Conservation (phyloP, 179 eudicot species). For the Corrigiola litoralis region DNA sequence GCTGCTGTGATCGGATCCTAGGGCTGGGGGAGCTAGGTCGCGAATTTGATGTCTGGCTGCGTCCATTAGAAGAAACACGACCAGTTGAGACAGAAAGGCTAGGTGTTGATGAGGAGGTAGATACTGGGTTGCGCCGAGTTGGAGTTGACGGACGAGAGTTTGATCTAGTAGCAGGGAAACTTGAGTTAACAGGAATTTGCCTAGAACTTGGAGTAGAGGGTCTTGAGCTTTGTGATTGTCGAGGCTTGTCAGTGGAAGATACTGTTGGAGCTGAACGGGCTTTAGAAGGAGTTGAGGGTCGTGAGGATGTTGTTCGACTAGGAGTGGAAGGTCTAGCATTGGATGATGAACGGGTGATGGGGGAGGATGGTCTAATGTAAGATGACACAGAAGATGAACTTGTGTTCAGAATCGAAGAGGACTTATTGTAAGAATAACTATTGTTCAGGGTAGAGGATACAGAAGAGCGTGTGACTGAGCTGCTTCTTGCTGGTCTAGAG, state of each 20-base stretch:
- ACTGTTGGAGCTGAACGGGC: slow-evolving; percentile 48
- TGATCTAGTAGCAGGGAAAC: slow-evolving; percentile 42
- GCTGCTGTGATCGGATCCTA: slow-evolving; percentile 62
- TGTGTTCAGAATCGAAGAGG: slow-evolving; percentile 73
- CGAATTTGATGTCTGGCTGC: slow-evolving; percentile 49
- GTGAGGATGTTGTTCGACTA: slow-evolving; percentile 62
- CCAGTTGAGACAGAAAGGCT: slow-evolving; percentile 44
- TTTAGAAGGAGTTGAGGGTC: slow-evolving; percentile 77
- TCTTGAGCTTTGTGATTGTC: slow-evolving; percentile 62
- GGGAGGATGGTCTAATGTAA: slow-evolving; percentile 85
- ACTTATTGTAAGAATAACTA: slow-evolving; percentile 55
- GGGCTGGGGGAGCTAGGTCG: slow-evolving; percentile 94
- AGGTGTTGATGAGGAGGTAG: slow-evolving; percentile 44
- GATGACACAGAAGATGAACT: slow-evolving; percentile 96
- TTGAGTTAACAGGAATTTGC: slow-evolving; percentile 47
- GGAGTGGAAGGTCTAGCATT: slow-evolving; percentile 79
- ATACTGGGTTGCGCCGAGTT: slow-evolving; percentile 57
- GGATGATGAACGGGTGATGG: slow-evolving; percentile 70
- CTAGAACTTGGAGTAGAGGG: slow-evolving; percentile 94
- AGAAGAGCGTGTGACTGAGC: slow-evolving; percentile 84
- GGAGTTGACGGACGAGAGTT: slow-evolving; percentile 92
- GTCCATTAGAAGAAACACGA: slow-evolving; percentile 51
- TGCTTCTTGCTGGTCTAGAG: slow-evolving; percentile 74
- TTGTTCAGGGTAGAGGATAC: slow-evolving; percentile 51
- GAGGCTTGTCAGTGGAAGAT: slow-evolving; percentile 54